phyloP scores from a whole-genome alignment of 2,329 filamentous ascomycete genomes.

The Apiospora hydei region DNA sequence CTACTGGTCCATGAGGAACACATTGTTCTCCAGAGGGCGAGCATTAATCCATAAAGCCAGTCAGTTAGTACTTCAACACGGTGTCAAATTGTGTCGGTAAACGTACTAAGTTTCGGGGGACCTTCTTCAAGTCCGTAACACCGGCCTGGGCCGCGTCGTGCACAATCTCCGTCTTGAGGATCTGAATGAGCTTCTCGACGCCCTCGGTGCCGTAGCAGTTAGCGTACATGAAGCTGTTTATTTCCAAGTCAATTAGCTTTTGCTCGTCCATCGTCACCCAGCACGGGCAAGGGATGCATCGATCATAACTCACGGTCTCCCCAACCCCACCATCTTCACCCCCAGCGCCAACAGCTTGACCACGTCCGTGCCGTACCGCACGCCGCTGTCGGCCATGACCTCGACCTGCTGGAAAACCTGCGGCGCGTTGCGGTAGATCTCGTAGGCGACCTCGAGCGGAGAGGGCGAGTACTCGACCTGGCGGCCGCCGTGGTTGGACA shows the following conservation, averaged over 20 bases:
- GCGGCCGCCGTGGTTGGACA: constrained; percentile 52
- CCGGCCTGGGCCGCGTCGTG: constrained; percentile 46
- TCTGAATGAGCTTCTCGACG: constrained; percentile 53
- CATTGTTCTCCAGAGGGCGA: constrained; percentile 23
- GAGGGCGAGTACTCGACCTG: constrained; percentile 48
- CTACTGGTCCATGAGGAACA: constrained; percentile 25
- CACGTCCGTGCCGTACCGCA: constrained; percentile 48
- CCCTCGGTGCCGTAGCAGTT: constrained; percentile 58
- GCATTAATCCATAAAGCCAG: constrained; percentile 24
- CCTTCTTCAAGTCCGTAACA: constrained; percentile 35
- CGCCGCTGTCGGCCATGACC: constrained; percentile 48
- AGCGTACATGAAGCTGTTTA: constrained; percentile 52
- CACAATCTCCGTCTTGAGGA: constrained; percentile 56
- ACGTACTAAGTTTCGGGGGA: constrained; percentile 30
- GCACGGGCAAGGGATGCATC: not conserved
- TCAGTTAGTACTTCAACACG: not conserved
- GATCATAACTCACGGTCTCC: constrained; percentile 40
- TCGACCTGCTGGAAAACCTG: constrained; percentile 46
- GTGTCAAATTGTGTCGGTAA: not conserved
- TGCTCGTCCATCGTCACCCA: no score
- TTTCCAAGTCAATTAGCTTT: not conserved
- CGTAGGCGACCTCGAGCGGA: constrained; percentile 42
- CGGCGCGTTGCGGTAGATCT: constrained; percentile 45
- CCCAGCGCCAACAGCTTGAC: constrained; percentile 50
- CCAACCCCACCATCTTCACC: constrained; percentile 51